A percentile compares a stretch with the other conserved stretches of the same genome.
These are phyloP conservation scores for Debaryomycetaceae sp. DNA, from an alignment of 1,139 yeast species.

Conservation along the genomic window DNA sequence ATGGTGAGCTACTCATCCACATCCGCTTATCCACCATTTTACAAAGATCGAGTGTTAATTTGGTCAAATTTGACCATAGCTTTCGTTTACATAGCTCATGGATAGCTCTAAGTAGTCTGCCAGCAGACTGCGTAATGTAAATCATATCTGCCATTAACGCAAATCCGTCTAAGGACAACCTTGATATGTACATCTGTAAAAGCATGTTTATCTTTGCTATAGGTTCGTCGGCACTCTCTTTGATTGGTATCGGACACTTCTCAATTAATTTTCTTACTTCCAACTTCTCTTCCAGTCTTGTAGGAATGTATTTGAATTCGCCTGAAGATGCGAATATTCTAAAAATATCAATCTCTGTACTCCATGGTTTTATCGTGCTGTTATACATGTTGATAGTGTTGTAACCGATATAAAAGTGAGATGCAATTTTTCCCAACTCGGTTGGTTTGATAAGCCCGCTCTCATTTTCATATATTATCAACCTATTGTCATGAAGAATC, in stretches of 20 bases:
- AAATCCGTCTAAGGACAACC: slow-evolving; percentile 75
- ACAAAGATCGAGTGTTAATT: slow-evolving; percentile 58
- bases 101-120: slow-evolving; percentile 81
- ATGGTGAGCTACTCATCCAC: slow-evolving; percentile 85
- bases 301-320: slow-evolving; percentile 81
- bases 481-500: slow-evolving; percentile 49
- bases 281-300: slow-evolving; percentile 80
- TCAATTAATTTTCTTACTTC: slow-evolving; percentile 71
- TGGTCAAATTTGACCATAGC: slow-evolving; percentile 69
- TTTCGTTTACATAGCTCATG: slow-evolving; percentile 71
- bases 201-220: slow-evolving; percentile 76
- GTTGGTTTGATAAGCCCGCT: slow-evolving; percentile 53
- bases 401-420: slow-evolving; percentile 80
- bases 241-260: slow-evolving; percentile 81
- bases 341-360: slow-evolving; percentile 70
- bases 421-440: slow-evolving; percentile 79
- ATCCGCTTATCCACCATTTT: slow-evolving; percentile 77
- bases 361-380: slow-evolving; percentile 58
- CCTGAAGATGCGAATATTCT: slow-evolving; percentile 76
- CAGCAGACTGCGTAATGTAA: slow-evolving; percentile 90
- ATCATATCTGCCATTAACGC: slow-evolving; percentile 93
- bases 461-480: slow-evolving; percentile 55
- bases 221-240: slow-evolving; percentile 68
- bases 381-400: slow-evolving; percentile 66
- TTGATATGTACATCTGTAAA: slow-evolving; percentile 80